These are phyloP conservation scores for Arthrobotrys sphaeroides DNA, from an alignment of 2,329 filamentous ascomycete genomes.

Conservation along the genomic window DNA sequence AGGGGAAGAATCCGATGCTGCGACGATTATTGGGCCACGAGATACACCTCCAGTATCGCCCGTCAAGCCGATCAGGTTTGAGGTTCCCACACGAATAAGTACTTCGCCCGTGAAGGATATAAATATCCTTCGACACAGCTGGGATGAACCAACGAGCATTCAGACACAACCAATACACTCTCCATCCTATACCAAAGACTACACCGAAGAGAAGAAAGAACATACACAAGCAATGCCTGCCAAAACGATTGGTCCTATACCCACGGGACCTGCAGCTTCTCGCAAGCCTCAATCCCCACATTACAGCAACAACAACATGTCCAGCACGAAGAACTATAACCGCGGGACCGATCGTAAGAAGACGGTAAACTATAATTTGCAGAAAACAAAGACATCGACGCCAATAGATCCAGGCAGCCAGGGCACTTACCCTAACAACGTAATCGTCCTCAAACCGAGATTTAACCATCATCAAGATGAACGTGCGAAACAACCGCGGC, in stretches of 20 bases:
- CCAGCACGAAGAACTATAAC: not conserved
- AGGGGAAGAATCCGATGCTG: not conserved
- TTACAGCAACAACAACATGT: not conserved
- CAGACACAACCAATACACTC: not conserved
- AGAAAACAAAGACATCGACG: not conserved
- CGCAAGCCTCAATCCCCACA: not conserved
- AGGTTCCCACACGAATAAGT: not conserved
- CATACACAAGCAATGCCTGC: not conserved
- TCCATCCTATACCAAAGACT: not conserved
- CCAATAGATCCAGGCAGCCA: not conserved
- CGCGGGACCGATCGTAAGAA: not conserved
- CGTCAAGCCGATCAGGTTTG: slow-evolving; percentile 1
- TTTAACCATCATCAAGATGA: not conserved
- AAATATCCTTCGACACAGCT: not conserved
- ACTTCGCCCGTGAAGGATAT: not conserved
- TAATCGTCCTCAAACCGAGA: not conserved
- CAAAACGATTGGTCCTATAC: not conserved
- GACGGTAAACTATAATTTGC: not conserved
- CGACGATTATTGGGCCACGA: not conserved
- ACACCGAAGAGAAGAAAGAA: not conserved
- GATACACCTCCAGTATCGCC: not conserved
- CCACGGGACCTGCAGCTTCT: not conserved
- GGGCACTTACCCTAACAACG: slow-evolving; percentile 29
- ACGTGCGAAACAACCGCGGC: not conserved
- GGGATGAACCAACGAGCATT: not conserved